These are phyloP conservation scores for Teratosphaeria gauchensis DNA, from an alignment of 2,329 filamentous ascomycete genomes.

Conservation along the genomic window DNA sequence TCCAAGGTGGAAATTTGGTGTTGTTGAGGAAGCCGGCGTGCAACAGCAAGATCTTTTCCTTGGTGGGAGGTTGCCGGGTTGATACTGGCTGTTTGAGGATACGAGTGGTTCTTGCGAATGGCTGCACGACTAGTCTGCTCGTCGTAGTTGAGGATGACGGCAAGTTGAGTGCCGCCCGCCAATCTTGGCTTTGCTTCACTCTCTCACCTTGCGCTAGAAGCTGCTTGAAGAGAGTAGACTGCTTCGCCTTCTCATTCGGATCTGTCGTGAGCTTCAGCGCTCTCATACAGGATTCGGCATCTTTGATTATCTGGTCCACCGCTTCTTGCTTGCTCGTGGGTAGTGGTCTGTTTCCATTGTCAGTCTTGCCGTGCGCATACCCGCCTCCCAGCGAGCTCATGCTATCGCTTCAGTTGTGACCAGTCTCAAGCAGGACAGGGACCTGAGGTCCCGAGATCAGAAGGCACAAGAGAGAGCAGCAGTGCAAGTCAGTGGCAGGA, in stretches of 20 bases:
- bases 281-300: conserved; percentile 73
- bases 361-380: background rate
- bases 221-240: conserved; percentile 55
- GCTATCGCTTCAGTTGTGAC: background rate
- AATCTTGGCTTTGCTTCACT: conserved; percentile 50
- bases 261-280: conserved; percentile 55
- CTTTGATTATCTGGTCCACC: conserved; percentile 63
- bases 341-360: conserved; percentile 8
- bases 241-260: conserved; percentile 56
- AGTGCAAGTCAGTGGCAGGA: background rate
- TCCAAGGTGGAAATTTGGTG: conserved; percentile 78
- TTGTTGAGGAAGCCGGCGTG: conserved; percentile 73
- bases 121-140: background rate
- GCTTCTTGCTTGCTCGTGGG: conserved; percentile 43
- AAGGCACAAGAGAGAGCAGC: background rate
- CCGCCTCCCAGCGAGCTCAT: background rate
- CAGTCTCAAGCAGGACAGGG: background rate
- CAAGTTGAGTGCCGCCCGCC: conserved; percentile 11
- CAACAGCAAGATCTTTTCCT: conserved; percentile 67
- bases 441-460: background rate
- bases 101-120: background rate
- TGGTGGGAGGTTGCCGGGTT: conserved; percentile 54
- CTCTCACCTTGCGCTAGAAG: conserved; percentile 63
- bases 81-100: conserved; percentile 40
- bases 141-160: background rate